A percentile compares a stretch with the other conserved stretches of the same genome.
These are phyloP conservation scores for Scutellaria baicalensis DNA, from an alignment of 257 asterid genomes.

Conservation along the genomic window DNA sequence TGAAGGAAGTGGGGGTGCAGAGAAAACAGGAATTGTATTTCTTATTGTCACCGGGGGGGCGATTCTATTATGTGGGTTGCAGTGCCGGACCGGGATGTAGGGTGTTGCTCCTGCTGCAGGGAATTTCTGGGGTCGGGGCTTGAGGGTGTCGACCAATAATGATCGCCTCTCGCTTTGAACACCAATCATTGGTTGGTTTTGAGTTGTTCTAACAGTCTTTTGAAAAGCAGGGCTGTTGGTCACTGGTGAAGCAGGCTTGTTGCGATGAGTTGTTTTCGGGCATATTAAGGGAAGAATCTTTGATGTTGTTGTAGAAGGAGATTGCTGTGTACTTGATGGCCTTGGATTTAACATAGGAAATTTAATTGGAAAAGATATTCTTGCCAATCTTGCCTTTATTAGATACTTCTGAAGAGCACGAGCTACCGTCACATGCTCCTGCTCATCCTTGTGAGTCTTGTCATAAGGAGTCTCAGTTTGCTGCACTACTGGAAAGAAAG, in stretches of 20 bases:
- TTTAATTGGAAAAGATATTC: conserved; percentile 63
- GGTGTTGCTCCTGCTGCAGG: conserved; percentile 88
- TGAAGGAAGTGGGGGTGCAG: conserved; percentile 75
- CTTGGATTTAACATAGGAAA: conserved; percentile 58
- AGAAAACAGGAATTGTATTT: conserved; percentile 67
- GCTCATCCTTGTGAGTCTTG: conserved; percentile 64
- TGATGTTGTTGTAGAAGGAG: conserved; percentile 67
- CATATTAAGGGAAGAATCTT: conserved; percentile 88
- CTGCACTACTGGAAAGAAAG: conserved; percentile 56
- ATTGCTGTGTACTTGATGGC: conserved; percentile 47
- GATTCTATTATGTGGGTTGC: conserved; percentile 47
- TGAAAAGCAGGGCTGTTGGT: conserved; percentile 33
- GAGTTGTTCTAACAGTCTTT: conserved; percentile 30
- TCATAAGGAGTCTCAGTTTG: conserved; percentile 60
- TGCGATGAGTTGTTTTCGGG: conserved; percentile 54
- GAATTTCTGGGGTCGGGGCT: conserved; percentile 42
- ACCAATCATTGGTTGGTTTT: conserved; percentile 30
- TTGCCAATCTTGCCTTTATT: conserved; percentile 54
- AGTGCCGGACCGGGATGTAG: conserved; percentile 76
- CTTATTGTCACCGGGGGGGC: conserved; percentile 92
- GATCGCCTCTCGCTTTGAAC: conserved; percentile 30
- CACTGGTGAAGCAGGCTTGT: conserved; percentile 33
- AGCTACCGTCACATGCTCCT: conserved; percentile 89
- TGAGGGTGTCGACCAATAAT: conserved; percentile 30
- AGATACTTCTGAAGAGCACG: conserved; percentile 82